phyloP scores from a whole-genome alignment of 805 yeast species.

The Candida quercuum region DNA sequence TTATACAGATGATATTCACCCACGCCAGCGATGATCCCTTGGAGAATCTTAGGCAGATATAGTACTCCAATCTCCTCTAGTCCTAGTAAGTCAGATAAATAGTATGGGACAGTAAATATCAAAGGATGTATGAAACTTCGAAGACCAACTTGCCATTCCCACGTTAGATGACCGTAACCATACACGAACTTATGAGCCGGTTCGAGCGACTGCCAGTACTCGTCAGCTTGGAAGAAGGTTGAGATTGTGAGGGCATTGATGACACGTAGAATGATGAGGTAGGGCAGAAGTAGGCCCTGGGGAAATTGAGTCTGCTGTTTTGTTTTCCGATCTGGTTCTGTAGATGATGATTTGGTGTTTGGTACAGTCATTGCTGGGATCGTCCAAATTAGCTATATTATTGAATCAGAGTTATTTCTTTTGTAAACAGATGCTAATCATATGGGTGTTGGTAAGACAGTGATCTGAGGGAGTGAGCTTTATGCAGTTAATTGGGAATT shows the following conservation, averaged over 20 bases:
- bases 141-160: conserved; percentile 87
- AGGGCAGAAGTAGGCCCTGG: conserved; percentile 17
- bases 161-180: conserved; percentile 80
- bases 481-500: too few species aligned
- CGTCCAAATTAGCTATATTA: neutral
- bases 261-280: conserved; percentile 41
- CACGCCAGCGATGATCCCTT: conserved; percentile 62
- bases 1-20: conserved; percentile 61
- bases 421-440: too few species aligned
- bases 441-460: too few species aligned
- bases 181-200: conserved; percentile 77
- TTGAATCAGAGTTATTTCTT: neutral
- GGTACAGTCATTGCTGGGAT: neutral
- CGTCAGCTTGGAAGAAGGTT: conserved; percentile 95
- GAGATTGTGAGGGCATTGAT: conserved; percentile 55
- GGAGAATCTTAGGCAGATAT: conserved; percentile 58
- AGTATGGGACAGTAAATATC: conserved; percentile 48
- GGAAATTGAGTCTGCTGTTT: conserved; percentile 8
- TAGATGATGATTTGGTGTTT: neutral
- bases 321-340: neutral
- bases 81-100: conserved; percentile 26
- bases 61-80: conserved; percentile 36
- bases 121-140: conserved; percentile 80
- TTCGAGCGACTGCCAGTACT: conserved; percentile 87
- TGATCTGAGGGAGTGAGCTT: too few species aligned